Conservation (phyloP, 2,329 filamentous ascomycete species). For the Scedosporium boydii region DNA sequence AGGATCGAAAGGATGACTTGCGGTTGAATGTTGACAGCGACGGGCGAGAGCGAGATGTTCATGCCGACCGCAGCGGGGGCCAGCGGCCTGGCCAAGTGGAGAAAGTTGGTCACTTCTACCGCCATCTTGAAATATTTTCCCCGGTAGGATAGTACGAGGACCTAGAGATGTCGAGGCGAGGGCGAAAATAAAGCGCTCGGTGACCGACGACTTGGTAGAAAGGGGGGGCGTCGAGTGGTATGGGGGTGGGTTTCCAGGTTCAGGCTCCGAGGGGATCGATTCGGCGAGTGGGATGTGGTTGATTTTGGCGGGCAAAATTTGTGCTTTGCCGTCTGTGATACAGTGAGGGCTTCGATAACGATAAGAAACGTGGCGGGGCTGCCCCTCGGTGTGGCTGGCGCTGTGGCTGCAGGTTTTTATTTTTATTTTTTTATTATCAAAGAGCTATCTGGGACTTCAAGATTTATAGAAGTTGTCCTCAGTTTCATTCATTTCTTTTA, state of each 20-base stretch:
- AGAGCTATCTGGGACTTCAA: too few relatives aligned
- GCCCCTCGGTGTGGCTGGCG: slow-evolving; percentile 14
- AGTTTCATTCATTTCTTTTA: neutral
- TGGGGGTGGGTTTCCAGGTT: slow-evolving; percentile 6
- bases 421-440: neutral
- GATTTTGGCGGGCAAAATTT: slow-evolving; percentile 7
- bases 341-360: slow-evolving; percentile 6
- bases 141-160: neutral
- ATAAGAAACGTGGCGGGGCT: slow-evolving; percentile 14
- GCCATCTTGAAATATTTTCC: slow-evolving; percentile 49
- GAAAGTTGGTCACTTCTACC: slow-evolving; percentile 70
- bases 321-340: slow-evolving; percentile 3
- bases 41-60: slow-evolving; percentile 78
- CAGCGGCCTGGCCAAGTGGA: slow-evolving; percentile 88
- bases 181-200: slow-evolving; percentile 1
- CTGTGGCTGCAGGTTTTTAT: slow-evolving; percentile 1
- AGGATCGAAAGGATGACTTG: slow-evolving; percentile 74
- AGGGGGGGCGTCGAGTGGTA: neutral
- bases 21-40: slow-evolving; percentile 90
- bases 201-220: neutral
- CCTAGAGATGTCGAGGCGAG: neutral
- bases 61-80: slow-evolving; percentile 71
- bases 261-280: slow-evolving; percentile 6
- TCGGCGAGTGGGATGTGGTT: slow-evolving; percentile 5
- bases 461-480: neutral